Base-by-base conservation (phyloP, 257 asterid genomes). In the Solanum tarijense region DNA sequence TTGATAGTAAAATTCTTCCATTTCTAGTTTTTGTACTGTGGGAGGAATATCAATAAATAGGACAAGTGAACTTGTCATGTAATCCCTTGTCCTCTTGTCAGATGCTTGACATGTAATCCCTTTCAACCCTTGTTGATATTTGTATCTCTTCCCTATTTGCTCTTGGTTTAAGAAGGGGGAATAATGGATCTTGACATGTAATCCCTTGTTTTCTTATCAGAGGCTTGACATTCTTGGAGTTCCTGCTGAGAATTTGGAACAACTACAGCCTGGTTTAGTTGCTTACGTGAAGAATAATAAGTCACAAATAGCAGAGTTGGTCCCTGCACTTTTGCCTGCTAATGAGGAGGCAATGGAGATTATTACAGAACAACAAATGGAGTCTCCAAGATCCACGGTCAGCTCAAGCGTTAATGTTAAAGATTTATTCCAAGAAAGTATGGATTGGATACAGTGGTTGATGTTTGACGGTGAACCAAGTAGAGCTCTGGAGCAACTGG, bases 361-460 rank as follows among this genome's bases (percentile, higher is more conserved):
- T 83, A 78, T 86, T 87, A 35, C 84, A 41, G 92, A 91, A 87
- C 88, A 83, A 73, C 88, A 84, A 32, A 79, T 86, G 32, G 92
- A 84, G 87, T 86, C 91, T 46, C 48, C 89, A 35, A 88, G 75
- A 86, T 85, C 88, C 69, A 82, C 31, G 23, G 68, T 27, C 36
- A 88, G 88, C 83, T 88, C 91, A 71, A 87, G 88, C 74, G 89
- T 90, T 46, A 48, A 46, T 81, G 69, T 82, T 83, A 91, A 92
- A 74, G 93, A 93, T 60, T 86, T 88, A 41, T 92, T 90, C 87
- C 88, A 46, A 8, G 99, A 96, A 87, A 93, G 98, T 89, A 89
- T 95, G 91, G 41, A 62, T 66, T 97, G 99, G 99, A 84, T 96
- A 92, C 95, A 91, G 89, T 97, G 99, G 99, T 88, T 97, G 95